These are phyloP conservation scores for Rhizopus sp. DNA, from an alignment of 371 early-diverging fungal genomes.

Conservation along the genomic window DNA sequence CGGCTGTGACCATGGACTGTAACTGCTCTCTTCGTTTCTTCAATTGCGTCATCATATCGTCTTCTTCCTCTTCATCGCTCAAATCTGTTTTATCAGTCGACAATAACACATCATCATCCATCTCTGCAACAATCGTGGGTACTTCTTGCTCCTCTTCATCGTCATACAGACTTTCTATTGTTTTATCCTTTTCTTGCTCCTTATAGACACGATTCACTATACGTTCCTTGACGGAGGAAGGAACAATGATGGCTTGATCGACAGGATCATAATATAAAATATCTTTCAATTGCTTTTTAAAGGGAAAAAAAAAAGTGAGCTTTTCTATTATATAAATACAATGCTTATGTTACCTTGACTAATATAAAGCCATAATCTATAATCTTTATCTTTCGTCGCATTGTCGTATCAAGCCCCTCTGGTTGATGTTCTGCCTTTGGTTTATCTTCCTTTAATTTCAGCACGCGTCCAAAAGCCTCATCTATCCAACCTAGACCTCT, in stretches of 20 bases:
- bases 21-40: conserved; percentile 46
- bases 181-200: neutral
- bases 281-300: conserved; percentile 34
- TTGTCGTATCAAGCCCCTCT: neutral
- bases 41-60: conserved; percentile 45
- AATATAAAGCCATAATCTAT: conserved; percentile 48
- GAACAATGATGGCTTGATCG: conserved; percentile 29
- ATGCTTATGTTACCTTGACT: conserved; percentile 42
- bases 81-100: conserved; percentile 31
- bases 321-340: neutral
- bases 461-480: conserved; percentile 35
- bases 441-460: conserved; percentile 15
- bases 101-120: conserved; percentile 47
- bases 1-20: conserved; percentile 31
- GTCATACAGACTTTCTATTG: conserved; percentile 1
- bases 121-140: conserved; percentile 23
- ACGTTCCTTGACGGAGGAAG: conserved; percentile 17
- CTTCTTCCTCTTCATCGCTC: conserved; percentile 39
- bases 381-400: conserved; percentile 35
- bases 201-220: neutral
- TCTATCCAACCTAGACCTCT: conserved; percentile 55
- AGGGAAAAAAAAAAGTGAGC: neutral
- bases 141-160: conserved; percentile 1
- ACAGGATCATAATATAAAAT: conserved; percentile 43
- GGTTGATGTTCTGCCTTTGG: neutral